Base-by-base conservation (phyloP, 495 filamentous ascomycete genomes). In the Corynascus novoguineensis region DNA sequence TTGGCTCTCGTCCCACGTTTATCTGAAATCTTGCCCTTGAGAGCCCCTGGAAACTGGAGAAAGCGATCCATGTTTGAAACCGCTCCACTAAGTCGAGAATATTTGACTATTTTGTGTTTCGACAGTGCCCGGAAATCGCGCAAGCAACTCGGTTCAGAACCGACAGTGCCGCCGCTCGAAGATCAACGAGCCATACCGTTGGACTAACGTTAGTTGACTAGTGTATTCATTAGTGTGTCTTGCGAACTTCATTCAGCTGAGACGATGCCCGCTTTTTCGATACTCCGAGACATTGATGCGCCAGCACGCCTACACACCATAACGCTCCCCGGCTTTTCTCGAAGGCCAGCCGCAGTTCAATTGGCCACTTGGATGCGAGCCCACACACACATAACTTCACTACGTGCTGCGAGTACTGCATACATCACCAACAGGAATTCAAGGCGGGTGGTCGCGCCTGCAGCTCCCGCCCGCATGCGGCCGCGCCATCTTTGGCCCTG, bases 51-150 rank as follows among this genome's bases (percentile, higher is more conserved):
- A 2, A 27, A 27, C 10, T 45, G 41, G 41, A 45, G 41, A 19
- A 29, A 15, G 25, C 44, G 44, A 46, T 46, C 44, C 24, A 28
- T 17, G 44, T 48, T 31, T 28, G 45, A 48, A 31, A 48, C 45
- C 5, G n/a, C 27, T 48, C 28, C 45, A 48, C 28, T 17, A 11
- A 1, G 24, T n/a, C 21, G 45, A 17, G 45, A 48, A 19, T 48
- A 28, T n/a, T n/a, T n/a, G n/a, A n/a, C 45, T 27, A 48, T 28
- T 3, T 48, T 28, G 6, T 28, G 44, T 15, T 7, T 8, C 12
- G 9, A 8, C 44, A 28, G 24, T 28, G 4, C 15, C 12, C 19
- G 44, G 44, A 46, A 46, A 28, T 46, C 40, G 10, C 40, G 40
- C 40, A 44, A 32, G 6, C 5, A 32, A 32, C 31, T 32, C 31